Evolutionary conservation across 805 yeast species (phyloP), one percentile per base, ranked within the genome.

Genomic region (Candida vartiovaarae): DNA sequence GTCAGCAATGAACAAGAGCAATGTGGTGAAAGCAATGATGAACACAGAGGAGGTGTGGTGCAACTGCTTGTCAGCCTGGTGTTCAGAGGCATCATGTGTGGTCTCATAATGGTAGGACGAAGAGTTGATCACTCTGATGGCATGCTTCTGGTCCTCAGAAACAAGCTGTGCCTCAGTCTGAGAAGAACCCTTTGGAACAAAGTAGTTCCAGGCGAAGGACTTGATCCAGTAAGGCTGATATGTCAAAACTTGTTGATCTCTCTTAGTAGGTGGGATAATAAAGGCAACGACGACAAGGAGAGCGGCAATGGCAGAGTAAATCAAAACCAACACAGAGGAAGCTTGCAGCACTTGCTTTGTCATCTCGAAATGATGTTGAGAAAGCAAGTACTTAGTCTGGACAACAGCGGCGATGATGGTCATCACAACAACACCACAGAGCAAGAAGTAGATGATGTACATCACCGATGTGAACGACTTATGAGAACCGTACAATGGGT

Each of bases 161-260:
- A 70, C 66, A 38, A 67, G 65, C 1, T 70, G 56, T 39, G 65
- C 67, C 48, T 65, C 74, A n/a, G 67, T 61, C 44, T 63, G 61
- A 15, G 75, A 68, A 6, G 85, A 78, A 41, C 71, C 70, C 44
- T 71, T 71, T 46, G 69, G 64, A 11, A 80, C 81, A 60, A 72
- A 84, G 63, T 84, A 84, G 43, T 68, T 66, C 41, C 82, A 74
- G 24, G 65, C 53, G 52, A 83, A 82, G 6, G 80, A 73, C 60
- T 79, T 77, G 54, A 84, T 75, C 93, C 93, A 84, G 68, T 79
- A 77, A 41, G 93, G 87, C 60, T 80, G 85, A 59, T 76, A 82
- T 42, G 74, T 77, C 50, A 74, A 70, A 34, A 82, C 67, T 39
- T 66, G 59, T 44, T 71, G 72, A 56, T 78, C 82, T 31, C 61